Conservation (phyloP, 2,329 filamentous ascomycete genomes). For the Fusarium oligoseptatum region DNA sequence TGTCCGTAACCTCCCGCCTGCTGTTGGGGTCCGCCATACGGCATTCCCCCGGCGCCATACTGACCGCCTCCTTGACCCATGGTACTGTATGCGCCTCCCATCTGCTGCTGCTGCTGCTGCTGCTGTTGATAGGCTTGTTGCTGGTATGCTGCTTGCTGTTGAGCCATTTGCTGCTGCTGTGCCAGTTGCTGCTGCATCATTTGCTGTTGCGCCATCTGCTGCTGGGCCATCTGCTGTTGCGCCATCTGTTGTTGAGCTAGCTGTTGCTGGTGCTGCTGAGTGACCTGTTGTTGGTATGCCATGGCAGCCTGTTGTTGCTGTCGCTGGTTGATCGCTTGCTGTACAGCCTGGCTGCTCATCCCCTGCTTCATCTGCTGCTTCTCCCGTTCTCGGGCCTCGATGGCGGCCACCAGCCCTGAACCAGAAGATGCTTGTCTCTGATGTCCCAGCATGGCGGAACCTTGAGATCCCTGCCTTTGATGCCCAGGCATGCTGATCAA, state of each 20-base stretch:
- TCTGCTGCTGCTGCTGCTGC: constrained; percentile 40
- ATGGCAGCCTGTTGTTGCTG: constrained; percentile 70
- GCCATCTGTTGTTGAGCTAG: constrained; percentile 47
- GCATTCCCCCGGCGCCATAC: constrained; percentile 37
- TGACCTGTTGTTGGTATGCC: constrained; percentile 41
- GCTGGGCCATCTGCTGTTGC: constrained; percentile 44
- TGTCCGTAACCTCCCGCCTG: constrained; percentile 39
- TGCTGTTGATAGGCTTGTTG: constrained; percentile 46
- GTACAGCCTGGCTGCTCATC: constrained; percentile 58
- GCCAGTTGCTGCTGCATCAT: constrained; percentile 64
- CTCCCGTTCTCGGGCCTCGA: constrained; percentile 84
- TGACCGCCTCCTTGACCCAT: constrained; percentile 41
- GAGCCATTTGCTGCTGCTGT: constrained; percentile 45
- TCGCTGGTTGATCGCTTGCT: constrained; percentile 39
- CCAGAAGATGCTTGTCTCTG: constrained; percentile 65
- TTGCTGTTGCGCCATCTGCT: constrained; percentile 46
- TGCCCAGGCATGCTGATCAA: constrained; percentile 75
- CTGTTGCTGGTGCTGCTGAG: constrained; percentile 36
- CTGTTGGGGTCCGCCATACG: constrained; percentile 40
- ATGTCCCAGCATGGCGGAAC: constrained; percentile 68
- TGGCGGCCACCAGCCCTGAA: constrained; percentile 79
- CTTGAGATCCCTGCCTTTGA: constrained; percentile 63
- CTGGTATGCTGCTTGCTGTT: constrained; percentile 45
- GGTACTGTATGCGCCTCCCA: constrained; percentile 44
- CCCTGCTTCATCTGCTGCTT: constrained; percentile 78